phyloP scores from a whole-genome alignment of 2,329 filamentous ascomycete genomes.

The Diplodia mutila region DNA sequence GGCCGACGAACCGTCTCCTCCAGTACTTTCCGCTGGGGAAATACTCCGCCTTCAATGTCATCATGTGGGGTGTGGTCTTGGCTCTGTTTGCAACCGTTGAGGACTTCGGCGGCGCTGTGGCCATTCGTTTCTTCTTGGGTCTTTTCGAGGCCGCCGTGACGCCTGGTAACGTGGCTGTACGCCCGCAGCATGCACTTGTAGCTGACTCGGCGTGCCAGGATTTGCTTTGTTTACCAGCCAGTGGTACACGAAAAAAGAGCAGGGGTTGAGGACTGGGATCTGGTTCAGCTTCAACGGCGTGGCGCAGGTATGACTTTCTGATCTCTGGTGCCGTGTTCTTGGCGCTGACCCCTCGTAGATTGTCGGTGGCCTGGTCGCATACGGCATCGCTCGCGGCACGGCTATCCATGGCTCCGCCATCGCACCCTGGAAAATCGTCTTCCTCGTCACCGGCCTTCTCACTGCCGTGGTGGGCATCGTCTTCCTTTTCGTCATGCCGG shows the following conservation, averaged over 20 bases:
- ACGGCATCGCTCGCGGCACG: conserved; percentile 63
- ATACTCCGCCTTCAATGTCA: conserved; percentile 66
- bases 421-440: conserved; percentile 67
- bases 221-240: conserved; percentile 70
- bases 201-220: conserved; percentile 32
- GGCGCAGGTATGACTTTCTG: conserved; percentile 46
- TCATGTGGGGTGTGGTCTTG: conserved; percentile 65
- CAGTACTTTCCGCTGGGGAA: conserved; percentile 68
- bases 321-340: no score
- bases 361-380: conserved; percentile 65
- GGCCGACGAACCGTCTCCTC: conserved; percentile 66
- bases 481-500: conserved; percentile 56
- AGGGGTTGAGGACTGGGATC: conserved; percentile 64
- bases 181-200: neutral
- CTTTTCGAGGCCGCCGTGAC: conserved; percentile 71
- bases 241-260: conserved; percentile 74
- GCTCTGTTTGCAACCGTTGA: conserved; percentile 65
- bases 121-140: conserved; percentile 69
- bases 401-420: conserved; percentile 60
- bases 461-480: conserved; percentile 47
- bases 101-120: conserved; percentile 64
- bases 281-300: conserved; percentile 73
- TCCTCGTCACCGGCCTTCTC: conserved; percentile 51
- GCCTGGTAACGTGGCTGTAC: conserved; percentile 46
- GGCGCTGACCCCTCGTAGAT: conserved; percentile 46